Evolutionary conservation across 2,329 filamentous ascomycete species (phyloP).

Genomic region (Paracoccidioides brasiliensis): DNA sequence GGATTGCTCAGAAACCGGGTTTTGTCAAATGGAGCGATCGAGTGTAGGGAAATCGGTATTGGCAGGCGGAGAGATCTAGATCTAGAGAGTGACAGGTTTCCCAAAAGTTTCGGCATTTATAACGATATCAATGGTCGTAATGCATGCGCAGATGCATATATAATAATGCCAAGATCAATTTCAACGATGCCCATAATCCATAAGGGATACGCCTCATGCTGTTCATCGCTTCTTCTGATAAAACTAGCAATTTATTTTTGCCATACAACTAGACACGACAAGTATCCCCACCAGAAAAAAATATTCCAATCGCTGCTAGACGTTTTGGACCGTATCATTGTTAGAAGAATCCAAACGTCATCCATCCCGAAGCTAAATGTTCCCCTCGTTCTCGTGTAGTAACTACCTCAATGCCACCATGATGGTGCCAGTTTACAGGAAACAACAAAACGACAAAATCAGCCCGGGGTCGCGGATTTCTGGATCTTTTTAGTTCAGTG

Average conservation of each 20-base stretch:
- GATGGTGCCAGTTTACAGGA: background rate
- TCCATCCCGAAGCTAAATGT: conserved; percentile 2
- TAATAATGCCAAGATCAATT: conserved; percentile 5
- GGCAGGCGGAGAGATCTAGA: background rate
- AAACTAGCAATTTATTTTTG: background rate
- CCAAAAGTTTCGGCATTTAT: background rate
- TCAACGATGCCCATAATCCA: conserved; percentile 3
- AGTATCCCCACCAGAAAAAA: background rate
- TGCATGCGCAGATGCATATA: conserved; percentile 1
- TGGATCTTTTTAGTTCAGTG: conserved; percentile 18
- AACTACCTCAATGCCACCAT: conserved; percentile 1
- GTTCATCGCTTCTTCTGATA: background rate
- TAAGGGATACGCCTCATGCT: conserved; percentile 2
- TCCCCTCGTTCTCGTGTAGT: background rate
- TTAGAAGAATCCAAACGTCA: conserved; percentile 1
- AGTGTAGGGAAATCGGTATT: background rate
- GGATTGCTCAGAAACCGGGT: background rate
- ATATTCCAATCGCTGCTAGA: background rate
- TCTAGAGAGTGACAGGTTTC: background rate
- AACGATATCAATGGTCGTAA: background rate
- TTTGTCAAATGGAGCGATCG: background rate
- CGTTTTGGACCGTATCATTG: background rate
- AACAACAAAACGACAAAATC: conserved; percentile 8
- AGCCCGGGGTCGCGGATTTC: conserved; percentile 14
- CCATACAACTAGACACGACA: background rate